Conservation (phyloP, 176 grass and related monocot species). For the Aegilops tauschii region DNA sequence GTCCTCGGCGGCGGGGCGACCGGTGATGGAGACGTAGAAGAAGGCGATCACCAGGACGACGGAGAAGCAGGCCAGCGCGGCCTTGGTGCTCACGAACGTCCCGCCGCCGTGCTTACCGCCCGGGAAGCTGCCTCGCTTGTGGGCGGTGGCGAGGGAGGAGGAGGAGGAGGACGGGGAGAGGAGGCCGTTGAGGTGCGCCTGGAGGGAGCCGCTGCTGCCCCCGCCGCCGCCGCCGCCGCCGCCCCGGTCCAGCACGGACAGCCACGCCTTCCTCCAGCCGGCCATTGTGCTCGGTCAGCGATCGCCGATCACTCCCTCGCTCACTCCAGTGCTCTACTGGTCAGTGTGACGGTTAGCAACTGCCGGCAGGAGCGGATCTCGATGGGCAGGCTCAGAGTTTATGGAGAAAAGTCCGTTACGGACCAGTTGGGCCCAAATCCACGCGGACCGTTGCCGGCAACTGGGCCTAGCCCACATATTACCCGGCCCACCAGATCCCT, state of each 20-base stretch:
- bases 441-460: neutral
- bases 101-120: constrained; percentile 8
- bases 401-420: neutral
- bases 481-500: neutral
- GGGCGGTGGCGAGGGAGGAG: neutral
- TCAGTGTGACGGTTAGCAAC: neutral
- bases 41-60: constrained; percentile 30
- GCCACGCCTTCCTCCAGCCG: constrained; percentile 45
- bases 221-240: constrained; percentile 3
- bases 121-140: constrained; percentile 9
- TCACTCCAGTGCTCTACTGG: neutral
- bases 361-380: constrained; percentile 11
- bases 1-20: neutral
- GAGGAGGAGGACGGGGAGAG: constrained; percentile 20
- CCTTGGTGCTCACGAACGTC: constrained; percentile 16
- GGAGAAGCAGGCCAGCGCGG: constrained; percentile 10
- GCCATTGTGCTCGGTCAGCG: constrained; percentile 3
- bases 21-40: constrained; percentile 30
- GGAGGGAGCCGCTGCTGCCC: constrained; percentile 19
- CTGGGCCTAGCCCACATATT: neutral
- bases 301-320: neutral
- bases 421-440: neutral
- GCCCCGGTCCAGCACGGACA: constrained; percentile 19
- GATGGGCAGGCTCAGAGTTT: neutral
- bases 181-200: constrained; percentile 24